These are phyloP conservation scores for Penicillium sp. DNA, from an alignment of 2,329 filamentous ascomycete species.

Conservation along the genomic window DNA sequence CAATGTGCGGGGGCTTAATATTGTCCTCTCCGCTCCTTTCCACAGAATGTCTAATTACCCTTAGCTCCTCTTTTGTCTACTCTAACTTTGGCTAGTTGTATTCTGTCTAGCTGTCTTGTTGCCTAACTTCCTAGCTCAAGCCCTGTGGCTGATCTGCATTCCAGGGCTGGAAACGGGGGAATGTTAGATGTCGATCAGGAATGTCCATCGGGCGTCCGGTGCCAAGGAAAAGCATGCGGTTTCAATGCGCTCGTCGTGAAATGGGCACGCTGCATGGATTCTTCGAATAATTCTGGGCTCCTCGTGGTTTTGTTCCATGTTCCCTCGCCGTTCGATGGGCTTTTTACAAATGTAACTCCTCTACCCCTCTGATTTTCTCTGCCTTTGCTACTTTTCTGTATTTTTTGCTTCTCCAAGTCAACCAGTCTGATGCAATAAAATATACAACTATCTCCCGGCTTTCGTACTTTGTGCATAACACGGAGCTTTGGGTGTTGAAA, in stretches of 20 bases:
- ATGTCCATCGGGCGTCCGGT: background rate
- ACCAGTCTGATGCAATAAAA: no score
- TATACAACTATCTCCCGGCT: no score
- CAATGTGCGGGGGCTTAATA: slow-evolving; percentile 12
- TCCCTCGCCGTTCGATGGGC: background rate
- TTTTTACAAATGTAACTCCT: no score
- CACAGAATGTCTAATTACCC: background rate
- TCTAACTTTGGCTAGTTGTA: background rate
- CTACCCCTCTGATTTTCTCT: no score
- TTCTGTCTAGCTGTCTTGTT: background rate
- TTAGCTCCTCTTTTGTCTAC: background rate
- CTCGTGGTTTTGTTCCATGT: background rate
- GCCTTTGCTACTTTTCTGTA: no score
- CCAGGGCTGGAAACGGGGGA: background rate
- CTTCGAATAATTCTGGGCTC: background rate
- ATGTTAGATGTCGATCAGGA: slow-evolving; percentile 5
- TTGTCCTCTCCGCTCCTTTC: slow-evolving; percentile 5
- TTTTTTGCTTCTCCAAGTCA: no score
- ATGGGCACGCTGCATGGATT: background rate
- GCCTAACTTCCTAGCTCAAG: background rate
- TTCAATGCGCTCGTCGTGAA: background rate
- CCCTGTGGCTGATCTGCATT: background rate
- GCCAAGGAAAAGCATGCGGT: background rate
- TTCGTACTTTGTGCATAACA: no score
- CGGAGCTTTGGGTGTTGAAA: no score